Conservation (phyloP, 768 basidiomycete species). For the Hydnomerulius pinastri region DNA sequence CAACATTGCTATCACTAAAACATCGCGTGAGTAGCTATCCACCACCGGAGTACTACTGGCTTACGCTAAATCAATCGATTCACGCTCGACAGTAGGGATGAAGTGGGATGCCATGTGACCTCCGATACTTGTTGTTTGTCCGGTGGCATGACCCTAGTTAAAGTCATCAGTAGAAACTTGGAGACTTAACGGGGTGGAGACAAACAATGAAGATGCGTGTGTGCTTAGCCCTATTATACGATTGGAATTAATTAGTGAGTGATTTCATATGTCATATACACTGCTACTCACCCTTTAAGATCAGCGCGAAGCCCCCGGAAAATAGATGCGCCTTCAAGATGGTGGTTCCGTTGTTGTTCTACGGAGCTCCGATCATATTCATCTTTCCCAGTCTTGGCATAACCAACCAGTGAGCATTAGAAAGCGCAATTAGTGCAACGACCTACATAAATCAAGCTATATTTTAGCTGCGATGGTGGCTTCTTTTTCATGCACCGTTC, state of each 20-base stretch:
- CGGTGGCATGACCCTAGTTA: conserved; percentile 12
- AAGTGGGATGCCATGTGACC: conserved; percentile 76
- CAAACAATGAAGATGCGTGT: conserved; percentile 82
- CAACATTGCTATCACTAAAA: conserved; percentile 38
- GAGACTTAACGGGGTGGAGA: neutral
- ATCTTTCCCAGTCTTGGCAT: conserved; percentile 5
- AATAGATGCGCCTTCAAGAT: neutral
- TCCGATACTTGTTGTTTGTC: conserved; percentile 35
- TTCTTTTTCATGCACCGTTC: neutral
- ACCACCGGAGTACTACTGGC: neutral
- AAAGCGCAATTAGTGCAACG: neutral
- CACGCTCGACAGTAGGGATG: conserved; percentile 52
- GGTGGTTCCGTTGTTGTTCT: neutral
- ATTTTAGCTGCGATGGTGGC: neutral
- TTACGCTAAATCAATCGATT: conserved; percentile 13
- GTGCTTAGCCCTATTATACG: conserved; percentile 49
- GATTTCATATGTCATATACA: neutral
- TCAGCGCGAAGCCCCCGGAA: conserved; percentile 12
- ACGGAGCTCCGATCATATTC: conserved; percentile 1
- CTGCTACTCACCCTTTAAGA: conserved; percentile 12
- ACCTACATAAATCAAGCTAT: conserved; percentile 9
- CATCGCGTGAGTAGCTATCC: neutral
- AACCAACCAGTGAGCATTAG: neutral
- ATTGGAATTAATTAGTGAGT: conserved; percentile 14
- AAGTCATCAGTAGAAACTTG: neutral